Evolutionary conservation across 2,329 filamentous ascomycete species (phyloP).

Genomic region (Metarhizium guizhouense): DNA sequence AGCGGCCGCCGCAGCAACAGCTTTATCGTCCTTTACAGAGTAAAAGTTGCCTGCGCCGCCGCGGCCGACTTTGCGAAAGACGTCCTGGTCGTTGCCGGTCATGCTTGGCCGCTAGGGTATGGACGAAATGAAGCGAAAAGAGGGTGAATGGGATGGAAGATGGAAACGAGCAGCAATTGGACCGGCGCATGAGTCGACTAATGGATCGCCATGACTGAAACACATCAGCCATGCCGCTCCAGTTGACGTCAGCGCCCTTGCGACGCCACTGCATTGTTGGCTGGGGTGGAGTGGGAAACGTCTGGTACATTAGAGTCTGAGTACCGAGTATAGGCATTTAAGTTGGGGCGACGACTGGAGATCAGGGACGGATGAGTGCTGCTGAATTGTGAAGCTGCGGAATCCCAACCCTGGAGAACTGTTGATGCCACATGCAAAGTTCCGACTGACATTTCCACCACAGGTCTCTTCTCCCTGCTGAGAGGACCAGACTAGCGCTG

Average conservation of each 20-base stretch:
- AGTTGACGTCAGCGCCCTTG: neutral
- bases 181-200: neutral
- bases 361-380: too few species aligned
- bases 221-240: neutral
- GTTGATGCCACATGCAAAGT: too few species aligned
- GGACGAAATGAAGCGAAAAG: neutral
- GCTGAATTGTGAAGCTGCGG: too few species aligned
- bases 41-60: constrained; percentile 58
- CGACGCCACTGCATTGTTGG: neutral
- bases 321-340: too few species aligned
- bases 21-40: constrained; percentile 41
- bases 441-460: too few species aligned
- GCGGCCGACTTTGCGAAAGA: constrained; percentile 45
- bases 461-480: too few species aligned
- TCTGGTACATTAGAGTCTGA: too few species aligned
- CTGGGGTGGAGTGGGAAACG: too few species aligned
- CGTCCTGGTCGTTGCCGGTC: constrained; percentile 26
- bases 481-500: too few species aligned
- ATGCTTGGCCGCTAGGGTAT: neutral
- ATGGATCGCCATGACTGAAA: neutral
- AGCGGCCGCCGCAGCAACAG: constrained; percentile 22
- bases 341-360: too few species aligned
- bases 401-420: too few species aligned
- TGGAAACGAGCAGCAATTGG: neutral
- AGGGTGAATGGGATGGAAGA: neutral